Evolutionary conservation across 2,329 filamentous ascomycete species (phyloP), one percentile per base, ranked within the genome.

Genomic region (Phaeomoniella chlamydospora): DNA sequence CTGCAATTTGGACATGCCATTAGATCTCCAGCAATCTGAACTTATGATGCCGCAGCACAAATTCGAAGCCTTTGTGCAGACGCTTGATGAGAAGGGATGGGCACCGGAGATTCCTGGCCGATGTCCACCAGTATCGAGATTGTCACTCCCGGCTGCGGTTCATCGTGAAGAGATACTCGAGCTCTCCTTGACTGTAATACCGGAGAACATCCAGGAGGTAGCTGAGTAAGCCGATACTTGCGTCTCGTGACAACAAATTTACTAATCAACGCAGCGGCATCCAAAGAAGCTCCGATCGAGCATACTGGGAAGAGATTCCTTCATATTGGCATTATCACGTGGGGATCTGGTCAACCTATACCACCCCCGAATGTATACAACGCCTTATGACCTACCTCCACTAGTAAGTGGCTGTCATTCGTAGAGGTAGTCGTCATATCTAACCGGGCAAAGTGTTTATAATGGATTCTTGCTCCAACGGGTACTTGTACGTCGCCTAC

Each of bases 1-100:
- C 38, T 65, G 62, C 43, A 49, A 49, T 3, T 52, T 65, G 6
- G 46, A 53, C 5, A 39, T 60, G 18, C 56, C 55, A 2, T 36
- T 57, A 18, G 54, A 57, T 37, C 15, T 57, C 12, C 48, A 43
- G 13, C 47, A 53, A 17, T 46, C 50, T 11, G 39, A 45, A 14
- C 45, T 58, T 18, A 37, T 51, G n/a, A 40, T 46, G n/a, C 49
- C 49, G 4, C 49, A 48, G 4, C 46, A 47, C 12, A 40, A 33
- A 9, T 41, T 55, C 4, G 41, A 40, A 4, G 35, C 40, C 29
- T 47, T 51, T 10, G 43, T 54, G 18, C 45, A 44, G 1, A 46
- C 46, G 11, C 44, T 55, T 5, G 45, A 50, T 26, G 39, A 37
- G 3, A 42, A 43, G 5, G 54, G 54, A 5, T 57, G 53, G 54